Base-by-base conservation (phyloP, 2,329 filamentous ascomycete species). In the Colletotrichum sojae region DNA sequence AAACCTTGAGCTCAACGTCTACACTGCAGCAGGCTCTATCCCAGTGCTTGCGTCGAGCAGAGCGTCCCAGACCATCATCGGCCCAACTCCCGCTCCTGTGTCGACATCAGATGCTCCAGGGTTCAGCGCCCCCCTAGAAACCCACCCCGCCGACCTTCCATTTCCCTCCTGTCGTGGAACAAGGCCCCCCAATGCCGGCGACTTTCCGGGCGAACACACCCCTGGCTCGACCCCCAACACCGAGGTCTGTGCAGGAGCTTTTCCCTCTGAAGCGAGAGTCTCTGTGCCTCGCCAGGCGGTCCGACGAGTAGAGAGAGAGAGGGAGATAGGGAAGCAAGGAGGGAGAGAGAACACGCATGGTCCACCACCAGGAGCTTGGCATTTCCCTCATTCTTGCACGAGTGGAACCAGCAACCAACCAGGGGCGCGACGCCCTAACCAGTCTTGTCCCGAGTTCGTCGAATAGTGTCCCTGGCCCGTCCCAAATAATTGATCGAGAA, bases 21-120 rank as follows among this genome's bases (percentile, higher is more conserved):
- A 27, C 6, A 20, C 57, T 49, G 18, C 6, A 20, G 49, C 45
- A 27, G 53, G 58, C 51, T 49, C 22, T 45, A 59, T 54, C 53
- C 64, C n/a, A 27, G 64, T 64, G 49, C 40, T 25, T 40, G 27
- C 56, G 39, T 18, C 48, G 39, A 55, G 43, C 15, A 45, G 25
- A 54, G 45, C 40, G 57, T 36, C 40, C 52, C 45, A 43, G 20
- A n/a, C 45, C 59, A 57, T 45, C 45, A 25, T 20, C 46, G 52
- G 43, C 36, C 63, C 64, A 39, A 31, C 64, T 56, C 12, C 51
- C 22, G 36, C 16, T 15, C 22, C 22, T 4, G 22, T 25, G 22
- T 25, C 25, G 27, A 67, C 60, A 58, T 64, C 46, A 54, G 53
- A 64, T 48, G 65, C 53, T 48, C 54, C 46, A 49, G n/a, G 6